Percentiles rank a stretch among this genome's conserved stretches.
Conservation (phyloP, 176 grass and related monocot genomes). For the Hordeum vulgare region DNA sequence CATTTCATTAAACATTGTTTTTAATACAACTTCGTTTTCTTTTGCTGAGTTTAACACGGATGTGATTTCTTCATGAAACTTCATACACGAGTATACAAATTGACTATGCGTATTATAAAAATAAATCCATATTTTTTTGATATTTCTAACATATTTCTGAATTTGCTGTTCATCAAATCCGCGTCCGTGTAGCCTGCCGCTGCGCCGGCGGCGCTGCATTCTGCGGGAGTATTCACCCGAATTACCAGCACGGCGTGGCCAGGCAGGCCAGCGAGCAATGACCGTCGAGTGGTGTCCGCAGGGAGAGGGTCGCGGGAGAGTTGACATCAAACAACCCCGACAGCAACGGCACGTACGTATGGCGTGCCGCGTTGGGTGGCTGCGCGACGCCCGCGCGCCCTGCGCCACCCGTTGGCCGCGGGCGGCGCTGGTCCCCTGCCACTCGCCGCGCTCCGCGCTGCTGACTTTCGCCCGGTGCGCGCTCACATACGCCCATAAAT, state of each 20-base stretch:
- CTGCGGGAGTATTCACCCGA: too few species aligned
- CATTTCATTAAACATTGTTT: too few species aligned
- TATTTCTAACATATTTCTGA: too few species aligned
- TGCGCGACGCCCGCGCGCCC: not conserved
- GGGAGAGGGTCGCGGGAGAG: not conserved
- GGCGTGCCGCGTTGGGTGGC: constrained; percentile 37
- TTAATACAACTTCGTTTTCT: too few species aligned
- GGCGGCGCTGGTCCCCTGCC: not conserved
- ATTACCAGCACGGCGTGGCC: not conserved
- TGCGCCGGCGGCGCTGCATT: too few species aligned
- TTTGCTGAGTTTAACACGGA: too few species aligned
- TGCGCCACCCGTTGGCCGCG: not conserved
- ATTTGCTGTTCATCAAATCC: too few species aligned
- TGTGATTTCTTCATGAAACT: too few species aligned
- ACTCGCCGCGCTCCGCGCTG: not conserved
- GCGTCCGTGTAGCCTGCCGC: too few species aligned
- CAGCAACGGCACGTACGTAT: not conserved
- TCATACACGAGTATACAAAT: too few species aligned
- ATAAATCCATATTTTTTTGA: too few species aligned
- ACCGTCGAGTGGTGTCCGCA: not conserved
- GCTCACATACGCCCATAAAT: not conserved
- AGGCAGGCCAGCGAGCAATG: not conserved
- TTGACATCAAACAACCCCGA: constrained; percentile 21
- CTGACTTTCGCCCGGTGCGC: not conserved
- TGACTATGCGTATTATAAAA: too few species aligned